Evolutionary conservation across 2,329 filamentous ascomycete genomes (phyloP).

Genomic region (Penicillium hordei): DNA sequence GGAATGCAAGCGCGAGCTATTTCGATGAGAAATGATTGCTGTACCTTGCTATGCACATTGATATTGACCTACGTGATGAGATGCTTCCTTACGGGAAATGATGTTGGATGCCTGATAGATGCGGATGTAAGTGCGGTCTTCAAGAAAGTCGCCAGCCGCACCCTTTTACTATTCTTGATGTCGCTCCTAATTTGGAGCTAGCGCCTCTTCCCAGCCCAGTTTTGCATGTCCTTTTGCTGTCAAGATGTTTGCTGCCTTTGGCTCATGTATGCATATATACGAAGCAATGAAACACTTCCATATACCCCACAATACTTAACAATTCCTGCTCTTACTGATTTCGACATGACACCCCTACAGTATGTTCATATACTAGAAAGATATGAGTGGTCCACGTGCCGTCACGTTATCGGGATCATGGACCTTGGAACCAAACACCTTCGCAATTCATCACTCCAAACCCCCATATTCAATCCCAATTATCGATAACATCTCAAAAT

Average conservation of each 20-base stretch:
- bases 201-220: slow-evolving; percentile 5
- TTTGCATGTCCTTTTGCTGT: neutral
- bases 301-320: slow-evolving; percentile 6
- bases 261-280: slow-evolving; percentile 30
- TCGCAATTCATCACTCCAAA: neutral
- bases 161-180: neutral
- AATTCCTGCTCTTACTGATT: neutral
- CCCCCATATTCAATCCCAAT: neutral
- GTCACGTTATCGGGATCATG: slow-evolving; percentile 5
- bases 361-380: neutral
- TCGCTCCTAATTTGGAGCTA: slow-evolving; percentile 4
- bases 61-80: neutral
- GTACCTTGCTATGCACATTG: slow-evolving; percentile 1
- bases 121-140: neutral
- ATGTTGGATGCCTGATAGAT: slow-evolving; percentile 22
- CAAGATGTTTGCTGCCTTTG: slow-evolving; percentile 10
- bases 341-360: neutral
- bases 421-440: neutral
- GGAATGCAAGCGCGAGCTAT: slow-evolving; percentile 39
- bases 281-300: slow-evolving; percentile 25
- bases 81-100: slow-evolving; percentile 10
- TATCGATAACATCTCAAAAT: slow-evolving; percentile 12
- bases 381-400: slow-evolving; percentile 5
- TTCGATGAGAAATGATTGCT: slow-evolving; percentile 37
- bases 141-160: neutral